Conservation (phyloP, 139 green algal species). For the Chlamydomonas incerta region DNA sequence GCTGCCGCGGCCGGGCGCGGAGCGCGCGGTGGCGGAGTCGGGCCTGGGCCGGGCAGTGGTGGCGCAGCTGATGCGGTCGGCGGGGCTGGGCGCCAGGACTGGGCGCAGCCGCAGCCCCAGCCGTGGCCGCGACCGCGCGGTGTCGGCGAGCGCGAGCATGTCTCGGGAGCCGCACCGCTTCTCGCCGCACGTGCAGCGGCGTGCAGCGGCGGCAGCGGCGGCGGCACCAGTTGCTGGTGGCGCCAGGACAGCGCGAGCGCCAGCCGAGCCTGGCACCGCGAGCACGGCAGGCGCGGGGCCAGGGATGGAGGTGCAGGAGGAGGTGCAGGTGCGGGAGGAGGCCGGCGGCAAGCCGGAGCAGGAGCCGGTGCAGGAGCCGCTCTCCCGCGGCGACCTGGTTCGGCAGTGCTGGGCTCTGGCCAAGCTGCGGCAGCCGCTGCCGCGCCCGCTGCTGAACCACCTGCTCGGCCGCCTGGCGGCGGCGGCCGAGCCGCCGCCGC, state of each 20-base stretch:
- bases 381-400: background rate
- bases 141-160: no score
- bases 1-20: background rate
- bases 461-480: background rate
- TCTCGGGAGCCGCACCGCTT: no score
- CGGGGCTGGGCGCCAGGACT: no score
- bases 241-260: no score
- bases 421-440: conserved; percentile 20
- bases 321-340: background rate
- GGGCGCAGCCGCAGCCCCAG: no score
- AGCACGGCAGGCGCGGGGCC: background rate
- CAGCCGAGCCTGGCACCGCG: no score
- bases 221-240: no score
- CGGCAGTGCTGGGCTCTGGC: conserved; percentile 7
- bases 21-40: background rate
- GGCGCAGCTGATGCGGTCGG: background rate
- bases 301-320: background rate
- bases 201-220: no score
- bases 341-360: background rate
- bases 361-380: background rate
- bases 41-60: background rate
- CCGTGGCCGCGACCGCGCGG: no score
- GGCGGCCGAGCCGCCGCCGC: background rate
- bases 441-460: background rate
- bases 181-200: no score